Conservation (phyloP, 208 protist species). For the Leishmania aethiopica region DNA sequence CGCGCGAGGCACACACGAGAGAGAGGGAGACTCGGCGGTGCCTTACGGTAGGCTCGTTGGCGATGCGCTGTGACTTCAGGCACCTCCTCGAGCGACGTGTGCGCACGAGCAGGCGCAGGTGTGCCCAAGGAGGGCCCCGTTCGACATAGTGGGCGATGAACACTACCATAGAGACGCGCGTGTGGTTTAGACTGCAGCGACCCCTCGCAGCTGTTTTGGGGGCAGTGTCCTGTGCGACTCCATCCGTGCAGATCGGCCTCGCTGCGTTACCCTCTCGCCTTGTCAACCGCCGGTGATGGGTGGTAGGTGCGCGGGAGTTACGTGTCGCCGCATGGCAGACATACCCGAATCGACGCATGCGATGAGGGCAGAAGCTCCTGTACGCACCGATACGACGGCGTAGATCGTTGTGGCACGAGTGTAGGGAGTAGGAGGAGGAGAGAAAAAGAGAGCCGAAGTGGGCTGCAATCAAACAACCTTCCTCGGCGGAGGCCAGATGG, state of each 20-base stretch:
- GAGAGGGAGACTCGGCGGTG: neutral
- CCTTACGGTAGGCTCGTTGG: neutral
- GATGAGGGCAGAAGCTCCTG: neutral
- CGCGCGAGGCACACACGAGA: neutral
- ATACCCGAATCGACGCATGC: conserved; percentile 2
- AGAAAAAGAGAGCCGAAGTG: neutral
- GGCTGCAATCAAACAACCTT: neutral
- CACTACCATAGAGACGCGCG: too few species aligned
- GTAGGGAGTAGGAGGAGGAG: neutral
- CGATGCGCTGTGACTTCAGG: neutral
- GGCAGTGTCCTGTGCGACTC: neutral
- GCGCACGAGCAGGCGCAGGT: neutral
- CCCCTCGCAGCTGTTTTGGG: neutral
- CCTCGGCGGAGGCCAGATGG: neutral
- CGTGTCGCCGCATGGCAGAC: neutral
- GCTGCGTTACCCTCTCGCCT: neutral
- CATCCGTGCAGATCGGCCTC: neutral
- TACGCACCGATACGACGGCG: neutral
- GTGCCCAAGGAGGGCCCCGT: neutral
- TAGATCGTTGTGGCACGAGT: neutral
- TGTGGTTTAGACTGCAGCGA: neutral
- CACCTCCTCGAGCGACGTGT: neutral
- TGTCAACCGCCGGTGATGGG: neutral
- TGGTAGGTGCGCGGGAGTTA: neutral
- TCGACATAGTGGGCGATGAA: neutral